Conservation (phyloP, 2,329 filamentous ascomycete genomes). For the Verticillium nonalfalfae region DNA sequence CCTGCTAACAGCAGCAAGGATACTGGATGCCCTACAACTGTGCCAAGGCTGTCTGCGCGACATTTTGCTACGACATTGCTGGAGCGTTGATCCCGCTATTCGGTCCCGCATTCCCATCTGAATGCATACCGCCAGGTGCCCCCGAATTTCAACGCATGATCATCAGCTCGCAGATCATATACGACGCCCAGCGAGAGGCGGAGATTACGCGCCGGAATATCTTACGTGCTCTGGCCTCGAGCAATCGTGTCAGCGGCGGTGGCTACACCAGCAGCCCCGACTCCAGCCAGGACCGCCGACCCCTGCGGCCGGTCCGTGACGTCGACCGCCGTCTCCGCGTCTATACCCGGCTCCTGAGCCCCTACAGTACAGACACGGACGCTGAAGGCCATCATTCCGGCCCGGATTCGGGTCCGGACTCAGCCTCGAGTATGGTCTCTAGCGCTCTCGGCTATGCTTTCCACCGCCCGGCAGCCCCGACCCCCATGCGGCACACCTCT, state of each 20-base stretch:
- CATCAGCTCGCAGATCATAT: conserved; percentile 53
- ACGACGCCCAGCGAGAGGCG: conserved; percentile 43
- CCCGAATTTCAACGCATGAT: conserved; percentile 61
- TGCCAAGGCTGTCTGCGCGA: conserved; percentile 79
- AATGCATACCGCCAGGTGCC: conserved; percentile 61
- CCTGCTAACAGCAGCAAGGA: conserved; percentile 41
- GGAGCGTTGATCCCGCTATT: conserved; percentile 87
- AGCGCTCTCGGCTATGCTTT: conserved; percentile 6
- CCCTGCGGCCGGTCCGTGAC: conserved; percentile 11
- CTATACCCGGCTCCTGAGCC: conserved; percentile 18
- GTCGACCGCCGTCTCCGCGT: conserved; percentile 18
- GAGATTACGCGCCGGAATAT: conserved; percentile 31
- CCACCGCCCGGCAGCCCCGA: not conserved
- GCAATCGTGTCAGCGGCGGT: not conserved
- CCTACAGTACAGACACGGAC: conserved; percentile 35
- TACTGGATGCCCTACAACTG: conserved; percentile 96
- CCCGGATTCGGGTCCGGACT: conserved; percentile 17
- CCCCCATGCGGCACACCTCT: conserved; percentile 5
- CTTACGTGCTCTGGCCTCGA: conserved; percentile 14
- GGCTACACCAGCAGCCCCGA: conserved; percentile 4
- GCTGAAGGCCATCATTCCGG: conserved; percentile 22
- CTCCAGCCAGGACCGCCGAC: conserved; percentile 1
- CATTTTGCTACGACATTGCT: conserved; percentile 82
- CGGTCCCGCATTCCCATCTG: conserved; percentile 68
- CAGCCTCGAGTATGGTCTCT: conserved; percentile 9